Percentiles rank a stretch among this genome's conserved stretches.
Evolutionary conservation across 2,329 filamentous ascomycete species (phyloP).

Genomic region (Pseudocercospora pini-densiflorae): DNA sequence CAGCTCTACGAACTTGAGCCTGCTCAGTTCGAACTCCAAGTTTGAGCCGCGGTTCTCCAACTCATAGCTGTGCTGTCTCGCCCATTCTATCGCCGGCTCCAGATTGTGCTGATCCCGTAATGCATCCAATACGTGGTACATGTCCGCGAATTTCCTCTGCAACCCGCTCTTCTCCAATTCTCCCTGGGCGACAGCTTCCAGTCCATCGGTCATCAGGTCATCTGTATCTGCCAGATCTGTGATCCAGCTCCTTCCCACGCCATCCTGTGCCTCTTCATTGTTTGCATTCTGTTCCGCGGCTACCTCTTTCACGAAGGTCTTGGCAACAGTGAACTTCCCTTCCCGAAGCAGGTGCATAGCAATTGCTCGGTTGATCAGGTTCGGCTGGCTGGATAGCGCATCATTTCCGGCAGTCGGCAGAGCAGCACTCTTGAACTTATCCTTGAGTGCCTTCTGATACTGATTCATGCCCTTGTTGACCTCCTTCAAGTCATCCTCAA

Average conservation of each 20-base stretch:
- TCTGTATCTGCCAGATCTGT: slow-evolving; percentile 29
- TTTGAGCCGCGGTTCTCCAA: slow-evolving; percentile 86
- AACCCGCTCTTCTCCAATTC: slow-evolving; percentile 51
- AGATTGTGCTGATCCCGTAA: slow-evolving; percentile 74
- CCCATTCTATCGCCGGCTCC: slow-evolving; percentile 85
- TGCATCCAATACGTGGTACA: slow-evolving; percentile 87
- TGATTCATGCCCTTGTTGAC: slow-evolving; percentile 81
- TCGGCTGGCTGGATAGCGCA: slow-evolving; percentile 73
- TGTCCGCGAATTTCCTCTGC: slow-evolving; percentile 80
- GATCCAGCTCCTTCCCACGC: slow-evolving; percentile 27
- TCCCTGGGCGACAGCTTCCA: slow-evolving; percentile 22
- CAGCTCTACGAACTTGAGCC: slow-evolving; percentile 86
- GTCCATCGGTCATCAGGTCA: slow-evolving; percentile 24
- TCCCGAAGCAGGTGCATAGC: slow-evolving; percentile 96
- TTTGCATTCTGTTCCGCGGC: slow-evolving; percentile 31
- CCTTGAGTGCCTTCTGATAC: slow-evolving; percentile 84
- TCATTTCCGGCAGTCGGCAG: slow-evolving; percentile 79
- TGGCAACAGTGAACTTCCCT: slow-evolving; percentile 87
- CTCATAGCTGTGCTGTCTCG: slow-evolving; percentile 68
- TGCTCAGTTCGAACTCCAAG: slow-evolving; percentile 91
- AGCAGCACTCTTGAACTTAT: slow-evolving; percentile 71
- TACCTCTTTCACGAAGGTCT: slow-evolving; percentile 80
- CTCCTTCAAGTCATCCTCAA: slow-evolving; percentile 81
- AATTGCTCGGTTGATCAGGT: slow-evolving; percentile 88
- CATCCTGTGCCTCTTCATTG: slow-evolving; percentile 13